Conservation (phyloP, 1,139 yeast species). For the Blastobotrys apis region DNA sequence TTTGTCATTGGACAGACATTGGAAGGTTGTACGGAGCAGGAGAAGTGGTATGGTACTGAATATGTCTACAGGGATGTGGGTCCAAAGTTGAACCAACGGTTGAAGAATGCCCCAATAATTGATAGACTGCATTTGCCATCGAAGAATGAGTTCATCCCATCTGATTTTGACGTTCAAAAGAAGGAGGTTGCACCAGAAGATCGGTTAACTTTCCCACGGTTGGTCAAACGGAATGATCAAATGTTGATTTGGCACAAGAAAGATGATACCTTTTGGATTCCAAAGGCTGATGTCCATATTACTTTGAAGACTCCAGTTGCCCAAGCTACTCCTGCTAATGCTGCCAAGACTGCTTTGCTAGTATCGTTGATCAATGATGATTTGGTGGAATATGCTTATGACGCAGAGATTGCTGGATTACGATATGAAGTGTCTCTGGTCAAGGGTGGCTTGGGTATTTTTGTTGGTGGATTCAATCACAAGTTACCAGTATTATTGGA, state of each 20-base stretch:
- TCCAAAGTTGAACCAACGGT: slow-evolving; percentile 35
- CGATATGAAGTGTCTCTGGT: slow-evolving; percentile 53
- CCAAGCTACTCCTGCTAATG: slow-evolving; percentile 50
- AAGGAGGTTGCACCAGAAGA: slow-evolving; percentile 34
- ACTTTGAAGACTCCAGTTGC: slow-evolving; percentile 62
- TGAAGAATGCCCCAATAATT: slow-evolving; percentile 36
- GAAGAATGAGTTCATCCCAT: slow-evolving; percentile 75
- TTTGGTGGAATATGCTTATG: slow-evolving; percentile 71
- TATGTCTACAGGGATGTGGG: slow-evolving; percentile 51
- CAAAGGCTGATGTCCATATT: slow-evolving; percentile 70
- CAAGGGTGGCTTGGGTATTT: slow-evolving; percentile 66
- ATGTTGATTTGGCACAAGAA: slow-evolving; percentile 79
- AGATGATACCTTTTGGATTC: slow-evolving; percentile 85
- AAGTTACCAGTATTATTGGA: slow-evolving; percentile 62
- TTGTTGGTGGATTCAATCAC: slow-evolving; percentile 77
- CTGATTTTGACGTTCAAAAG: slow-evolving; percentile 59
- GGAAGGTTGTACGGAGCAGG: slow-evolving; percentile 43
- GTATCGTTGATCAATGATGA: slow-evolving; percentile 71
- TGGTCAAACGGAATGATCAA: slow-evolving; percentile 41
- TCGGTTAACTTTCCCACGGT: slow-evolving; percentile 45
- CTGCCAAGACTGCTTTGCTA: slow-evolving; percentile 57
- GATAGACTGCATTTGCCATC: slow-evolving; percentile 59
- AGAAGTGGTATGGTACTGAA: slow-evolving; percentile 90
- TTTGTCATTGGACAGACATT: slow-evolving; percentile 44
- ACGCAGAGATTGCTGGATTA: slow-evolving; percentile 80